phyloP scores from a whole-genome alignment of 1,139 yeast genomes.

The Debaryomycetaceae sp. region DNA sequence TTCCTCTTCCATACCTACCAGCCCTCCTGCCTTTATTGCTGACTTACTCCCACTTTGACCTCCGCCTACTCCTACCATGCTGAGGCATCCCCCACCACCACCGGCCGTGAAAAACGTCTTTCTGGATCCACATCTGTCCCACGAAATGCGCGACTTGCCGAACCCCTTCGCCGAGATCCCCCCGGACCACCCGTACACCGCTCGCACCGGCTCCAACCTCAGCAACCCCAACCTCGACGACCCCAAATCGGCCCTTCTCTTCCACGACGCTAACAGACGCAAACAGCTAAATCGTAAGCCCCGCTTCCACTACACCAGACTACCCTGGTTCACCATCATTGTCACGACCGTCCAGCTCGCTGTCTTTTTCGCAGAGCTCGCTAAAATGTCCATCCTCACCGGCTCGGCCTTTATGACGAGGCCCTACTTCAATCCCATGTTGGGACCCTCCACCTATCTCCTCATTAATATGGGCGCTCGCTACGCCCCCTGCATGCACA shows the following conservation, averaged over 20 bases:
- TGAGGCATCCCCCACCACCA: too few relatives aligned
- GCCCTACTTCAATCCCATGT: slow-evolving; percentile 71
- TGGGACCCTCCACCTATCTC: slow-evolving; percentile 66
- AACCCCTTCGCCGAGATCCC: too few relatives aligned
- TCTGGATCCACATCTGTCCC: too few relatives aligned
- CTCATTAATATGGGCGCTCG: slow-evolving; percentile 64
- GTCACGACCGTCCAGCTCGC: slow-evolving; percentile 41
- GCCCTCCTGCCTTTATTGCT: too few relatives aligned
- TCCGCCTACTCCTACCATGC: too few relatives aligned
- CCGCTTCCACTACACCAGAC: slow-evolving; percentile 31
- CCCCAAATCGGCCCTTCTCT: slow-evolving; percentile 1
- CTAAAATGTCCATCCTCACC: slow-evolving; percentile 46
- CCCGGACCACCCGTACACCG: too few relatives aligned
- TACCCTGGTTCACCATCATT: slow-evolving; percentile 37
- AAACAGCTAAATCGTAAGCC: slow-evolving; percentile 15
- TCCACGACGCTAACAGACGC: slow-evolving; percentile 5
- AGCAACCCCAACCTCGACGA: too few relatives aligned
- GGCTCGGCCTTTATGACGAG: slow-evolving; percentile 61
- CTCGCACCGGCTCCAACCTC: too few relatives aligned
- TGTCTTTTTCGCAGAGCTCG: slow-evolving; percentile 62
- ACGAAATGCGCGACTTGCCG: too few relatives aligned
- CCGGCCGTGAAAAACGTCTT: too few relatives aligned
- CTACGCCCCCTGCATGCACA: slow-evolving; percentile 63
- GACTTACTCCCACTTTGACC: too few relatives aligned
- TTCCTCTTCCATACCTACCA: too few relatives aligned